Percentiles rank a stretch among this genome's conserved stretches.
Evolutionary conservation across 1,284 basidiomycete genomes (phyloP).

Genomic region (Ustilago lituana): DNA sequence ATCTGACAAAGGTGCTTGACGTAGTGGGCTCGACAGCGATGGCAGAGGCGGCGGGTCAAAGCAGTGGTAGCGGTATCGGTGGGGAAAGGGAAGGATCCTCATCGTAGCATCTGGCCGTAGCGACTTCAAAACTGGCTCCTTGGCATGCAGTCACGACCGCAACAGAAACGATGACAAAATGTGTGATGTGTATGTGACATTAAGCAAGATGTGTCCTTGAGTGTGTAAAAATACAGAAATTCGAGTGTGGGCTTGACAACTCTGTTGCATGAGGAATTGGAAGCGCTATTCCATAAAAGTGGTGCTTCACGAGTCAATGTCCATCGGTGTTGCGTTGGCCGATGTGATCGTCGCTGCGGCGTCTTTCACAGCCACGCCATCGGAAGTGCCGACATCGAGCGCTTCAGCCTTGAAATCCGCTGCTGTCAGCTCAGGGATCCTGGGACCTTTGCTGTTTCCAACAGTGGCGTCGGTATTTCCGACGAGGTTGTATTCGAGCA

Average conservation of each 20-base stretch:
- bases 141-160: no score
- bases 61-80: no score
- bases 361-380: constrained; percentile 10
- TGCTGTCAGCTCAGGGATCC: neutral
- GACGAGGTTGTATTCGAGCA: neutral
- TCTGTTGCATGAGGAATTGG: no score
- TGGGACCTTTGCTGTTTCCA: constrained; percentile 8
- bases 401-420: no score
- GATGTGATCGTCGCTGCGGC: neutral
- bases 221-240: constrained; percentile 27
- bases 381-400: neutral
- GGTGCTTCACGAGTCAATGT: constrained; percentile 14
- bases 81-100: no score
- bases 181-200: no score
- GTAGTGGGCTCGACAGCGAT: neutral
- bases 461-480: neutral
- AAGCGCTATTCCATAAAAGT: neutral
- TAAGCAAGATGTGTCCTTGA: constrained; percentile 18
- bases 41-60: no score
- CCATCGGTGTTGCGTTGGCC: constrained; percentile 16
- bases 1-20: constrained; percentile 19
- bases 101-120: no score
- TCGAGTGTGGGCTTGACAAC: neutral
- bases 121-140: no score
- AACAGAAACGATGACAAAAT: no score